Evolutionary conservation across 495 filamentous ascomycete genomes (phyloP), one percentile per base, ranked within the genome.

Genomic region (Lindgomyces ingoldianus): DNA sequence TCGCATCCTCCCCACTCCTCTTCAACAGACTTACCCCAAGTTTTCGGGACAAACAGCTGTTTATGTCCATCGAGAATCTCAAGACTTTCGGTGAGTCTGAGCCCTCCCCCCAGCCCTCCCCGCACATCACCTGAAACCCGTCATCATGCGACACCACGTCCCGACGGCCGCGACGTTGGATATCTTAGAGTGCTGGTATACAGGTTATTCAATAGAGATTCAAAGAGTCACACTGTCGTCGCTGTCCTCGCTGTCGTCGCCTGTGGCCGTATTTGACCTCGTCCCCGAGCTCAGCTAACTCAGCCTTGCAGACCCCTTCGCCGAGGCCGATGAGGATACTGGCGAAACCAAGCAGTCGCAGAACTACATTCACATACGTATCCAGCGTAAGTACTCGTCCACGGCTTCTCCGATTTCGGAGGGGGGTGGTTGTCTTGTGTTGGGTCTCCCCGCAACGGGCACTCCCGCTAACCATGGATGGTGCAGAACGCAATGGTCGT

Each of bases 61-160:
- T 95, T 96, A 97, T 96, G 93, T 96, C 92, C 88, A 96, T 96
- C 91, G 90, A 96, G 94, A 97, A 98, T 86, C 91, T 97, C 81
- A 96, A 96, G 87, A 89, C 91, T 86, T 94, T 93, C 89, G 94
- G 93, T 96, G 78, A 80, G 92, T 84, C 57, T 57, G 57, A n/a
- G n/a, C n/a, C n/a, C n/a, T n/a, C n/a, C n/a, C n/a, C n/a, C 69
- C 6, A 39, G 14, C 14, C 52, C 67, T 71, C 74, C 76, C 68
- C 70, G 72, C 63, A 67, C 69, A 64, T 62, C 72, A 60, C 70
- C 64, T 30, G 50, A 50, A 49, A 19, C 57, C 66, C 59, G 44
- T 26, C 60, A 57, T 50, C 57, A 44, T 56, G 51, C 55, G 42
- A 22, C 25, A 44, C 64, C 57, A 60, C 44, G 27, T 56, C 49